Evolutionary conservation across 257 asterid genomes (phyloP), one percentile per base, ranked within the genome.

Genomic region (Solanum pimpinellifolium): DNA sequence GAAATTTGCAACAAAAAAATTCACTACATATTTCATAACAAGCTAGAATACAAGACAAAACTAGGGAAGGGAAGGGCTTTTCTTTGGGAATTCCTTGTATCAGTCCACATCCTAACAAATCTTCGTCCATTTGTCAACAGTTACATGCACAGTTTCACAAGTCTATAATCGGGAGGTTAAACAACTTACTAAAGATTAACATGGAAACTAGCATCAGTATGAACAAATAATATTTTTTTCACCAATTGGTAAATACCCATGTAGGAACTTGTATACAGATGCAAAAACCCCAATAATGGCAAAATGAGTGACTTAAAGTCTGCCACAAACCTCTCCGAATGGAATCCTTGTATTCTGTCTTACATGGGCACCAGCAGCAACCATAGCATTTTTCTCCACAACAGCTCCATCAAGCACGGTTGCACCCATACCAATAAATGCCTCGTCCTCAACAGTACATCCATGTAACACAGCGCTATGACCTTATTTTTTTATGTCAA

Each of bases 291-390:
- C 25, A 33, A 78, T 44, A 27, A 47, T 80, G 85, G 44, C 44
- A 46, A 80, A 80, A 29, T 29, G 15, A 87, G 25, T 12, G 56
- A 85, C 85, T 16, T 23, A 87, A 84, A 74, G 49, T 41, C 82
- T 15, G 73, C 68, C 23, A 86, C 96, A 56, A 85, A 97, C 99
- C 99, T 97, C 99, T 85, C 98, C 96, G 47, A 91, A 87, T 75
- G 99, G 98, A 83, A 97, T 93, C 90, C 96, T 93, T 37, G 99
- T 95, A 76, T 94, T 93, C 92, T 95, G 98, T 85, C 98, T 93
- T 75, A 97, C 99, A 90, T 95, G 99, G 59, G 99, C 99, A 87
- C 99, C 99, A 80, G 99, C 98, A 90, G 99, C 99, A 88, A 97
- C 98, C 99, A 97, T 95, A 29, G 98, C 96, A 86, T 97, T 92